Conservation (phyloP, 306 rosid genomes). For the Herpetospermum pedunculosum region DNA sequence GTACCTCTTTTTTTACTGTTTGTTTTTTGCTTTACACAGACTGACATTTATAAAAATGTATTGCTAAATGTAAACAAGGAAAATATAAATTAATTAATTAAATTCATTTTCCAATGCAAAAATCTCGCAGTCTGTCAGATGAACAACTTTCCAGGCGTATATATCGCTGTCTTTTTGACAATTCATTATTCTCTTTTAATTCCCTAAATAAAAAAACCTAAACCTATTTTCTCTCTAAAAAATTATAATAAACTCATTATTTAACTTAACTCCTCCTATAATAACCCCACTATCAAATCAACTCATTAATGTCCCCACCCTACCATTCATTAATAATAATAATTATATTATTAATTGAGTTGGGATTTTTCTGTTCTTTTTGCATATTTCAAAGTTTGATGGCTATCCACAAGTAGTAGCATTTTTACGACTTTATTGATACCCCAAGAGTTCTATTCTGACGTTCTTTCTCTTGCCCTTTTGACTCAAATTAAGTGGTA, state of each 20-base stretch:
- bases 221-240: no score
- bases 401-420: neutral
- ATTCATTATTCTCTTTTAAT: no score
- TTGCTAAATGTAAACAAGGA: neutral
- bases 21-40: neutral
- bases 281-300: neutral
- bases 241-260: neutral
- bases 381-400: neutral
- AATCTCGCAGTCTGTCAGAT: neutral
- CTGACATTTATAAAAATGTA: neutral
- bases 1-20: neutral
- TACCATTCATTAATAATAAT: neutral
- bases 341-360: neutral
- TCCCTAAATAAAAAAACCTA: no score
- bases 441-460: neutral
- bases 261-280: no score
- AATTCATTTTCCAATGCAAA: neutral
- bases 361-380: neutral
- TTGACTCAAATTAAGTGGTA: neutral
- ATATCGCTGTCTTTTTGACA: neutral
- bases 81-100: no score
- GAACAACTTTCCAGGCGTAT: neutral
- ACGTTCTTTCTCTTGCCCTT: neutral
- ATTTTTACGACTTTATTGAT: neutral
- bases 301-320: neutral